phyloP scores from a whole-genome alignment of 2,329 filamentous ascomycete genomes.

The Amphichorda felina region DNA sequence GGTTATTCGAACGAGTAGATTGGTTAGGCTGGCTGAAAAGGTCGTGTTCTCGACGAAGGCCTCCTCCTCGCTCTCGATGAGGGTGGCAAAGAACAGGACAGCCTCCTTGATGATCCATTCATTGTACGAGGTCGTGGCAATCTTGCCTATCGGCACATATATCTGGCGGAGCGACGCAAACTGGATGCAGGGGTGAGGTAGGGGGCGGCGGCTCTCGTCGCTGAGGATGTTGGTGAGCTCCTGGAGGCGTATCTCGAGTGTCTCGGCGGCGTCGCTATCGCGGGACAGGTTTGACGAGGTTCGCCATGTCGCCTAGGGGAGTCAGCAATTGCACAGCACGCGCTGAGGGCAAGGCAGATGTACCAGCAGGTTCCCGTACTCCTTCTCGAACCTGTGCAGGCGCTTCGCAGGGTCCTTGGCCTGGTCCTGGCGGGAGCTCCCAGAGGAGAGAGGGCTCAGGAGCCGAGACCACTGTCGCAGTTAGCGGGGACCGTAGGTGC shows the following conservation, averaged over 20 bases:
- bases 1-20: constrained; percentile 69
- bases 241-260: constrained; percentile 49
- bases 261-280: constrained; percentile 50
- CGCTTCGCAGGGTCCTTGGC: constrained; percentile 52
- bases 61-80: constrained; percentile 95
- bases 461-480: constrained; percentile 47
- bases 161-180: constrained; percentile 81
- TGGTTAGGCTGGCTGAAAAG: constrained; percentile 81
- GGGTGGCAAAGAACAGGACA: constrained; percentile 75
- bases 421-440: constrained; percentile 43
- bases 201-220: constrained; percentile 79
- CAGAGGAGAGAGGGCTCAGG: constrained; percentile 48
- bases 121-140: constrained; percentile 74
- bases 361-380: constrained; percentile 51
- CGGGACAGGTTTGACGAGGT: constrained; percentile 46
- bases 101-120: constrained; percentile 78
- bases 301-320: constrained; percentile 43
- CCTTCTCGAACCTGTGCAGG: constrained; percentile 54
- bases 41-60: constrained; percentile 78
- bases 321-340: not conserved
- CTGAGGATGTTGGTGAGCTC: constrained; percentile 62
- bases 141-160: constrained; percentile 80
- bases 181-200: constrained; percentile 83
- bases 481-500: constrained; percentile 1
- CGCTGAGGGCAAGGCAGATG: constrained; percentile 9